Evolutionary conservation across 805 yeast genomes (phyloP).

Genomic region (Yamadazyma tumulicola): DNA sequence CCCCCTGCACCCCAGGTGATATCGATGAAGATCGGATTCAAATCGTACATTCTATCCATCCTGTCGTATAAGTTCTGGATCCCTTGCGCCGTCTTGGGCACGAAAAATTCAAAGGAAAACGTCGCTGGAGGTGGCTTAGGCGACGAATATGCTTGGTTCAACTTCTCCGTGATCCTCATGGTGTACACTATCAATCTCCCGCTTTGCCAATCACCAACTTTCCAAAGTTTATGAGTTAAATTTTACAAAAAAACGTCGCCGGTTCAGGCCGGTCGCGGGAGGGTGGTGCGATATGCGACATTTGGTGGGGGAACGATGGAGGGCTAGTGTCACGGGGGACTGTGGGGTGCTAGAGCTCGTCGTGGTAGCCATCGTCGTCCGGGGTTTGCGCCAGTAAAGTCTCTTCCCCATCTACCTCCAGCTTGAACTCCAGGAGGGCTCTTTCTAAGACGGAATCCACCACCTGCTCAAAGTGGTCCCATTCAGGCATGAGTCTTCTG

Average conservation of each 20-base stretch:
- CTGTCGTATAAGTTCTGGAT: conserved; percentile 93
- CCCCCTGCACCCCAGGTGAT: conserved; percentile 99
- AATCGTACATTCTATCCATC: conserved; percentile 95
- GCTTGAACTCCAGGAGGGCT: too few species aligned
- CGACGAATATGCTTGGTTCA: conserved; percentile 38
- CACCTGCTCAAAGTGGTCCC: conserved; percentile 66
- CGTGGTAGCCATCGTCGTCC: neutral
- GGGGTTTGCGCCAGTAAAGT: neutral
- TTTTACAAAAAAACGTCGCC: too few species aligned
- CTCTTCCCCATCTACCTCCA: too few species aligned
- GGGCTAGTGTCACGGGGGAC: too few species aligned
- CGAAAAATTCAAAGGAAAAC: conserved; percentile 94
- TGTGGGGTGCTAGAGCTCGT: too few species aligned
- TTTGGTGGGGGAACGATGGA: too few species aligned
- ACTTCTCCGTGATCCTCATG: conserved; percentile 42
- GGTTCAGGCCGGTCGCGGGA: too few species aligned
- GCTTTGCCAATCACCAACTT: too few species aligned
- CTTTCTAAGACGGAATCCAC: too few species aligned
- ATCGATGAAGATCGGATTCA: conserved; percentile 88
- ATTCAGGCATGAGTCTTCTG: conserved; percentile 71
- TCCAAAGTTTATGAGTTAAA: too few species aligned
- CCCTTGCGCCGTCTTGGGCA: conserved; percentile 96
- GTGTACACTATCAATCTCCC: too few species aligned
- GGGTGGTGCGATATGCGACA: too few species aligned
- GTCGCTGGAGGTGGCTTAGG: conserved; percentile 54